Evolutionary conservation across 2,329 filamentous ascomycete species (phyloP).

Genomic region (Ilyonectria robusta): DNA sequence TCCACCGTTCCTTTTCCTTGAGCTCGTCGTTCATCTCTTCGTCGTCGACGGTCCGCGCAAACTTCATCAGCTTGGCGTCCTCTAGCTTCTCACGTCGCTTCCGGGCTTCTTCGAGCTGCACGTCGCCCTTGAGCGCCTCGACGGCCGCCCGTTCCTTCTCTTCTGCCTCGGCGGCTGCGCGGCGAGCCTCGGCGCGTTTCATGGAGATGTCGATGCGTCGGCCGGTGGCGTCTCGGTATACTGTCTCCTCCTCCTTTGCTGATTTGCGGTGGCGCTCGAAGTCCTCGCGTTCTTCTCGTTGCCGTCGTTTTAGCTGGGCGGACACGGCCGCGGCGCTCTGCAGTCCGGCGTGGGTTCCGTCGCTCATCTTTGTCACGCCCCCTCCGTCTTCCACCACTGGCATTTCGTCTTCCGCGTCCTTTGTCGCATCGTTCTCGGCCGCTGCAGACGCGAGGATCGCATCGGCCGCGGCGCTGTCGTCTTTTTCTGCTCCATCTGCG

Average conservation of each 20-base stretch:
- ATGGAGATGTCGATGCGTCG: constrained; percentile 94
- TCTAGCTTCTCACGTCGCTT: constrained; percentile 77
- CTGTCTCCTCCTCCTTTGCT: constrained; percentile 79
- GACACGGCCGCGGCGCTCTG: constrained; percentile 87
- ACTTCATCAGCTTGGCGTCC: constrained; percentile 85
- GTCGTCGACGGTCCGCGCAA: constrained; percentile 88
- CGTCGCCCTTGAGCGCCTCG: constrained; percentile 85
- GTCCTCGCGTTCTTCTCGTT: constrained; percentile 72
- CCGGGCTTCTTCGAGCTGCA: constrained; percentile 80
- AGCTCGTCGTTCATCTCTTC: constrained; percentile 87
- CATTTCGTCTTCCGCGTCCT: constrained; percentile 63
- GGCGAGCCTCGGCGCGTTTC: constrained; percentile 89
- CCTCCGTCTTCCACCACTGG: constrained; percentile 62
- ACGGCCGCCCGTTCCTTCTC: constrained; percentile 78
- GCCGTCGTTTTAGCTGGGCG: constrained; percentile 75
- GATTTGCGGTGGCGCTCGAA: constrained; percentile 62
- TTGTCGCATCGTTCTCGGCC: constrained; percentile 72
- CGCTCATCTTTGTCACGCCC: constrained; percentile 80
- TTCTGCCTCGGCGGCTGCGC: constrained; percentile 74
- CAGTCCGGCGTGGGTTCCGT: constrained; percentile 88
- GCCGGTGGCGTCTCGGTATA: constrained; percentile 95
- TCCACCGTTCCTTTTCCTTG: constrained; percentile 85
- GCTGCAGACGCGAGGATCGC: constrained; percentile 82
- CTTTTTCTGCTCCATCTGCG: constrained; percentile 47
- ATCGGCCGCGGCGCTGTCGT: constrained; percentile 74